phyloP scores from a whole-genome alignment of 768 basidiomycete genomes.

The Termitomyces sp. region DNA sequence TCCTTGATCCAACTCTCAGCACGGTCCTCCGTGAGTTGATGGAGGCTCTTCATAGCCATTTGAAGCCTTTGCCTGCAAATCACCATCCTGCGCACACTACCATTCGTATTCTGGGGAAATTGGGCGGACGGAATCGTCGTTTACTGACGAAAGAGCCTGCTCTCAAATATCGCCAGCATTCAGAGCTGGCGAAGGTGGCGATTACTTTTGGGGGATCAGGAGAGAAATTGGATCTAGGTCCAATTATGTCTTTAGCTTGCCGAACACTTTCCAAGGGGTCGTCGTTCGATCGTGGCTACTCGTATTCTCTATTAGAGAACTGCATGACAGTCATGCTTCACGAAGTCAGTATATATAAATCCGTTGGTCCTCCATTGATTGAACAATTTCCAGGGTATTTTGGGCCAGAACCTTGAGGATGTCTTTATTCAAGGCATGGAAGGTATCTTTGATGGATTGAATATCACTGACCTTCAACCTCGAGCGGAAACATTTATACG shows the following conservation, averaged over 20 bases:
- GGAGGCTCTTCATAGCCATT: conserved; percentile 87
- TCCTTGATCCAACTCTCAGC: conserved; percentile 92
- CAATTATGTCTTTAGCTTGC: conserved; percentile 61
- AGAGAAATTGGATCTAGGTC: conserved; percentile 60
- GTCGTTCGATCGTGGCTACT: conserved; percentile 47
- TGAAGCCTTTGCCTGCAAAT: conserved; percentile 85
- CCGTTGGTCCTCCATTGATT: conserved; percentile 2
- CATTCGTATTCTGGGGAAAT: conserved; percentile 92
- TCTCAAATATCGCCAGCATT: conserved; percentile 65
- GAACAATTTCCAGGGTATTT: conserved; percentile 47
- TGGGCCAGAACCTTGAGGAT: conserved; percentile 67
- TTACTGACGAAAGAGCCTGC: conserved; percentile 77
- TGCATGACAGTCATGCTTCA: conserved; percentile 66
- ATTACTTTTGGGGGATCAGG: conserved; percentile 70
- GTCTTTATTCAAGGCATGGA: conserved; percentile 67
- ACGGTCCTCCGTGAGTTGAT: conserved; percentile 91
- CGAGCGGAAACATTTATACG: conserved; percentile 68
- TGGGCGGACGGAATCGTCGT: conserved; percentile 90
- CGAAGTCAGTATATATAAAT: conserved; percentile 47
- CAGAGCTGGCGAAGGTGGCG: conserved; percentile 62
- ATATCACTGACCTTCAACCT: conserved; percentile 61
- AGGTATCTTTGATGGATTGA: conserved; percentile 73
- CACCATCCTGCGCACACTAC: conserved; percentile 92
- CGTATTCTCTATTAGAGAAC: conserved; percentile 67
- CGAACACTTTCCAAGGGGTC: conserved; percentile 51